A percentile compares a stretch with the other conserved stretches of the same genome.
Evolutionary conservation across 441 rosid species (phyloP).

Genomic region (Populus hybrid): DNA sequence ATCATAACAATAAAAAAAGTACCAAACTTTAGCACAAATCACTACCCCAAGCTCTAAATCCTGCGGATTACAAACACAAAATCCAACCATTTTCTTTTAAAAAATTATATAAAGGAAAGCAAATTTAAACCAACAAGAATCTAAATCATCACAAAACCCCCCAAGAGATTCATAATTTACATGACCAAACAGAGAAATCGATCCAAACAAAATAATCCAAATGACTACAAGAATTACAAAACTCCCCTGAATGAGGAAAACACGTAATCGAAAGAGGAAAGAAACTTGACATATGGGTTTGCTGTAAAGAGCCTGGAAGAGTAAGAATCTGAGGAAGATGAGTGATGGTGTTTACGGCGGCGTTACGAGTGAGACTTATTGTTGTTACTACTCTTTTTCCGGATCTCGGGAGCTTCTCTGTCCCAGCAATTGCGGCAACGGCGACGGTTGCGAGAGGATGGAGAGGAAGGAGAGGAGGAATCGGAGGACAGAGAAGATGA

Average conservation of each 20-base stretch:
- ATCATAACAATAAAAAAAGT: background rate
- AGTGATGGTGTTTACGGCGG: conserved; percentile 47
- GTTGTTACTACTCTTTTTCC: conserved; percentile 42
- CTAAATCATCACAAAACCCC: background rate
- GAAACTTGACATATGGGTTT: background rate
- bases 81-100: background rate
- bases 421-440: conserved; percentile 44
- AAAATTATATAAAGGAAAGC: background rate
- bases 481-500: conserved; percentile 48
- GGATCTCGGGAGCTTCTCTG: conserved; percentile 57
- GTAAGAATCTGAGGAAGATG: conserved; percentile 38
- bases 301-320: conserved; percentile 47
- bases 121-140: background rate
- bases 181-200: background rate
- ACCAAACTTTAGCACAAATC: background rate
- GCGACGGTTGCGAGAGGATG: conserved; percentile 48
- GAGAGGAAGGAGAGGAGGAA: conserved; percentile 47
- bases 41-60: background rate
- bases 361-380: conserved; percentile 51
- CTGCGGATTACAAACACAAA: background rate
- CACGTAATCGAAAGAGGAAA: background rate
- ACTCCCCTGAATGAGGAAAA: background rate
- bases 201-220: background rate
- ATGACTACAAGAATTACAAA: background rate
- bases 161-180: background rate